Evolutionary conservation across 2,329 filamentous ascomycete genomes (phyloP).

Genomic region (Pseudocercospora fuligena): DNA sequence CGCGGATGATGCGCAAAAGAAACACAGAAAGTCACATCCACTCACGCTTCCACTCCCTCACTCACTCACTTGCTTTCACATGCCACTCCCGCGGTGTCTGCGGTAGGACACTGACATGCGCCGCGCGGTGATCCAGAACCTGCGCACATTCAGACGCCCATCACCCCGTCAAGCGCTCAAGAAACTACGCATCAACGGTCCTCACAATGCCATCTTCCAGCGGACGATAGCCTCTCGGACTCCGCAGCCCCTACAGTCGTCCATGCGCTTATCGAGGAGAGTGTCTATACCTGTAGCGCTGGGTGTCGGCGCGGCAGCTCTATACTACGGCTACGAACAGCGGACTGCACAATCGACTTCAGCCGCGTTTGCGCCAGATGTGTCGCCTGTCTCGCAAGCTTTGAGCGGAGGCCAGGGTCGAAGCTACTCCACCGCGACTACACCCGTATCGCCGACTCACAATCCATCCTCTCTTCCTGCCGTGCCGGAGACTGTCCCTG

Average conservation of each 20-base stretch:
- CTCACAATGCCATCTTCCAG: constrained; percentile 49
- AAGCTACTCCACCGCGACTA: constrained; percentile 39
- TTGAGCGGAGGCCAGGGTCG: constrained; percentile 37
- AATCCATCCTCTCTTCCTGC: constrained; percentile 25
- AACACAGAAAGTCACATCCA: neutral
- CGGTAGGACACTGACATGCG: constrained; percentile 62
- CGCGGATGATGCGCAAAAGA: constrained; percentile 7
- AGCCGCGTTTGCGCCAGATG: constrained; percentile 18
- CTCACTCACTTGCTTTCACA: constrained; percentile 1
- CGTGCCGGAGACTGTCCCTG: constrained; percentile 48
- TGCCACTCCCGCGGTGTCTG: constrained; percentile 2
- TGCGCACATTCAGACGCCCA: constrained; percentile 70
- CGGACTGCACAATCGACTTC: constrained; percentile 17
- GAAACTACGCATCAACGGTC: constrained; percentile 46
- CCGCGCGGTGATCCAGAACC: constrained; percentile 70
- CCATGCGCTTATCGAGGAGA: constrained; percentile 73
- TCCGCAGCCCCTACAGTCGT: constrained; percentile 61
- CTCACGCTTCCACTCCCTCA: neutral
- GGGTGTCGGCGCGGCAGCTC: constrained; percentile 70
- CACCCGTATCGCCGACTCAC: constrained; percentile 19
- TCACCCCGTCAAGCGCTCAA: constrained; percentile 65
- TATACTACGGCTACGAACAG: constrained; percentile 71
- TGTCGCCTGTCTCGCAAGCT: constrained; percentile 24
- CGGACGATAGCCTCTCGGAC: constrained; percentile 50
- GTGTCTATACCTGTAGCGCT: constrained; percentile 70